Evolutionary conservation across 805 yeast genomes (phyloP), one percentile per base, ranked within the genome.

Genomic region (Schizosaccharomyces octosporus): DNA sequence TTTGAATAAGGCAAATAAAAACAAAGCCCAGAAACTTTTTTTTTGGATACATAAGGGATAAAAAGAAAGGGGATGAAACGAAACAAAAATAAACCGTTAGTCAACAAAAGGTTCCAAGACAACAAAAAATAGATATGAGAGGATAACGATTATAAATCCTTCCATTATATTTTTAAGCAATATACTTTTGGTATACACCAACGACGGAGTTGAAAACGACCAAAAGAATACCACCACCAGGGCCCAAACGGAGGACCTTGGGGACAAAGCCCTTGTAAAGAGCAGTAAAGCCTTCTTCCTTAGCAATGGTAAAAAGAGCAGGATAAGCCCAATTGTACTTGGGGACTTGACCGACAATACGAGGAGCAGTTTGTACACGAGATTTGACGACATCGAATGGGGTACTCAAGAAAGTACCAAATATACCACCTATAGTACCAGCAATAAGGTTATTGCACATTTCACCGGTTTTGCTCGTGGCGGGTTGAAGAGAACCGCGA

Each of bases 181-280:
- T 17, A 43, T 19, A 48, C 24, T 24, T 48, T 24, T 48, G n/a
- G 55, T 48, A 48, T 13, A 48, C 17, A 13, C 24, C 55, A 19
- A 48, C 17, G 9, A 48, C 59, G 9, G 36, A 19, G 42, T 55
- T 39, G 78, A 88, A 93, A n/a, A 93, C 98, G 59, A 93, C 97
- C 71, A 93, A 79, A 69, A 93, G 76, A 66, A 93, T 88, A 77
- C 99, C 99, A 72, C 99, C 99, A 70, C 99, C 99, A 64, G 99
- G 98, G 59, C 97, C 98, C 66, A 93, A 78, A 79, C 99, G 83
- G 70, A 93, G 78, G 13, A 93, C 97, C 78, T 93, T 93, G 66
- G 99, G 99, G 65, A 89, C 71, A 80, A 93, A 90, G 51, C 98
- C 98, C 76, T 89, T 90, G 74, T 89, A 90, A 63, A 93, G 79